Percentiles rank a stretch among this genome's conserved stretches.
Evolutionary conservation across 2,329 filamentous ascomycete species (phyloP).

Genomic region (Lasiodiplodia hormozganensis): DNA sequence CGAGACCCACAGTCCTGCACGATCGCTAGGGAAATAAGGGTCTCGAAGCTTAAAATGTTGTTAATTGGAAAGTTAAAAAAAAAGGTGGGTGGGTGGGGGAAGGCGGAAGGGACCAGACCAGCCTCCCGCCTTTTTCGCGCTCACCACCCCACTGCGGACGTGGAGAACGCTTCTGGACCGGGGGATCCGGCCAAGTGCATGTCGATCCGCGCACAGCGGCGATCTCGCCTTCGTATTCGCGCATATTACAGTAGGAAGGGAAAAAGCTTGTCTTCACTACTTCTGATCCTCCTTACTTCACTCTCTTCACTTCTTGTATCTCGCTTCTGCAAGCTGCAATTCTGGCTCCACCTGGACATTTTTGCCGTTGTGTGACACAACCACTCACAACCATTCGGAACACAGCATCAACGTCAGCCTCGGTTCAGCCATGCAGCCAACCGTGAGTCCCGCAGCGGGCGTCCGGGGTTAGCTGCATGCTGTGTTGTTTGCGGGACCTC

Average conservation of each 20-base stretch:
- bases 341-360: not conserved
- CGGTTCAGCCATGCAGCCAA: constrained; percentile 6
- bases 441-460: not conserved
- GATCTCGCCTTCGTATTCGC: constrained; percentile 17
- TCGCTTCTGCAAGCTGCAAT: constrained; percentile 8
- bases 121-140: not conserved
- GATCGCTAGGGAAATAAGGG: no score
- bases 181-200: not conserved
- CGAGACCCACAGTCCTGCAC: no score
- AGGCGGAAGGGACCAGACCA: no score
- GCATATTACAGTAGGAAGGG: not conserved
- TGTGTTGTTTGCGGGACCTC: constrained; percentile 7
- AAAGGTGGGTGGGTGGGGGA: no score
- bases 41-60: no score
- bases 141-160: not conserved
- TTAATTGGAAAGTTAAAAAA: no score
- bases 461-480: not conserved
- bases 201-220: constrained; percentile 1
- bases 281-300: constrained; percentile 3
- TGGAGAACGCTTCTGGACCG: constrained; percentile 2
- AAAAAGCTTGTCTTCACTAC: constrained; percentile 27
- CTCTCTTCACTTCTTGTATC: not conserved
- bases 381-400: not conserved
- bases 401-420: constrained; percentile 8
- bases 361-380: not conserved